Base-by-base conservation (phyloP, 1,284 basidiomycete species). In the Polyporus tsugae region DNA sequence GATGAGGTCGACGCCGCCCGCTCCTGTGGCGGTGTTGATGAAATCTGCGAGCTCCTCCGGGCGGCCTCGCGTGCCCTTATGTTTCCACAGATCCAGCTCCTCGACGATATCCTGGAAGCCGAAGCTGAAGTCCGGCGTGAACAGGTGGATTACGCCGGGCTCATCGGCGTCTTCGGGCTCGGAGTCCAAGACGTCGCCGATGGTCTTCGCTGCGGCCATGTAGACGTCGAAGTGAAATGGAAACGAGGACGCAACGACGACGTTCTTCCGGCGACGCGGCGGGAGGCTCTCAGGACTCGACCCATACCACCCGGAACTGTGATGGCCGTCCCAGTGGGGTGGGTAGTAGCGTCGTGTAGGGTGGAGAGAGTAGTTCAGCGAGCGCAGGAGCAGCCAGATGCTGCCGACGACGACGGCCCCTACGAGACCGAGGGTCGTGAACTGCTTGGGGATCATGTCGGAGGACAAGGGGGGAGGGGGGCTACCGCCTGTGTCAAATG, bases 151-250 rank as follows among this genome's bases (percentile, higher is more conserved):
- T 15, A 60, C 60, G 4, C 73, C 69, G 10, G 59, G 64, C 3
- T 69, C 70, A 25, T 25, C 22, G 22, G 9, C 7, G 13, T 67
- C 73, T 9, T 60, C 60, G 1, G 62, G 67, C 5, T 70, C 39
- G 22, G 36, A 62, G 65, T 61, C 71, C 63, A 80, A 70, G 3
- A 77, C 76, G 22, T 78, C 74, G 44, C 78, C 72, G 36, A 81
- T 46, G 0, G 79, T 79, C 77, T 78, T 79, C 0, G 74, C 79
- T 22, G 81, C 63, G 13, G 77, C 69, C 77, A 82, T 78, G 63
- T 80, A 81, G 6, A 81, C 80, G 63, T 82, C 81, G 67, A 78
- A 76, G 66, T 82, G 81, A 46, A 74, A 75, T 1, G 72, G 72
- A 57, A 81, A 82, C 0, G 70, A 66, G 6, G 80, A 79, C 1